Evolutionary conservation across 352 stramenopile species (phyloP), one percentile per base, ranked within the genome.

Genomic region (Blastocystis sp.): DNA sequence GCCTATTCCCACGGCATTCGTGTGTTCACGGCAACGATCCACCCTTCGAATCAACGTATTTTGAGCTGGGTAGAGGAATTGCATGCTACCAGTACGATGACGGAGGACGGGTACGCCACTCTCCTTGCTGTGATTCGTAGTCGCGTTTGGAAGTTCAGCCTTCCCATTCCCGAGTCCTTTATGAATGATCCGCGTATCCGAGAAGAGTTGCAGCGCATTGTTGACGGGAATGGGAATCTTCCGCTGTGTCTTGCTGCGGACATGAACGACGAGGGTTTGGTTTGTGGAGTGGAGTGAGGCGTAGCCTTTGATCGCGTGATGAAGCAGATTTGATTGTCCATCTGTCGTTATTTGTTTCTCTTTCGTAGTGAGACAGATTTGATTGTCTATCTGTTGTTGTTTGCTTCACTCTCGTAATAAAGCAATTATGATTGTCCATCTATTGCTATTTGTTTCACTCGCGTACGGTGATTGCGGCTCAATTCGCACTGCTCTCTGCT

Each of bases 41-140:
- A 85, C 66, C 74, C 74, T 16, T 59, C 74, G 41, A 85, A 85
- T 85, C 29, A 67, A 13, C 74, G 74, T 69, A 41, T 85, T 55
- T 31, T 85, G 33, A n/a, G 41, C 12, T 85, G 74, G 74, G 70
- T 85, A 55, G 74, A 67, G 13, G 74, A 85, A 69, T 29, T 85
- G 13, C 45, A 69, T 29, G 74, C 74, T 2, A 51, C 29, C 13
- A 41, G n/a, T 24, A 16, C 66, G 24, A 50, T 69, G 13, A 85
- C 74, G 55, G 74, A 85, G 41, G 74, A 85, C 37, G 74, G 74
- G 74, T 85, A 85, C 0, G 26, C 10, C 37, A 59, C 16, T 9
- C 26, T 31, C 16, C 10, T 29, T 19, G 31, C 24, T 21, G 31
- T 31, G 24, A 85, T 63, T 6, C 4, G 37, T 85, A 85, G 74